Percentiles rank a stretch among this genome's conserved stretches.
phyloP scores from a whole-genome alignment of 2,329 filamentous ascomycete species.

The Myriosclerotinia duriaeana region DNA sequence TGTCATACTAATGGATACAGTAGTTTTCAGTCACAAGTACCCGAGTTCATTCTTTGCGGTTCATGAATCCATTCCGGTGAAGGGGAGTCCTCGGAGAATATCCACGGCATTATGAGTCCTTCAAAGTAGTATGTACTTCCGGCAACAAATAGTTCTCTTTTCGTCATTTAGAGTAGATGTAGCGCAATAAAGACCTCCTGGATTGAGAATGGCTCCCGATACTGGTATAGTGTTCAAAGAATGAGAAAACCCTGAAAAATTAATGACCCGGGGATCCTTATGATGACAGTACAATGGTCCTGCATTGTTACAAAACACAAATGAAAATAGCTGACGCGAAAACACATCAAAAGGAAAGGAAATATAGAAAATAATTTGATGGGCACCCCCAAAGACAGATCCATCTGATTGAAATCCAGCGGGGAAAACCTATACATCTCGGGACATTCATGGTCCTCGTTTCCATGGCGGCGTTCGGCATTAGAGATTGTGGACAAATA shows the following conservation, averaged over 20 bases:
- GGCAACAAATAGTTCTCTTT: background rate
- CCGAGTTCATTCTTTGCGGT: background rate
- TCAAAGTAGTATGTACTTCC: background rate
- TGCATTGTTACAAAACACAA: background rate
- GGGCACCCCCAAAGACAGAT: background rate
- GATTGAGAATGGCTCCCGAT: background rate
- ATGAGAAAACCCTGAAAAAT: background rate
- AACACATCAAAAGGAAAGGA: background rate
- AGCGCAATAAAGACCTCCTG: background rate
- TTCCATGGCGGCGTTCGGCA: background rate
- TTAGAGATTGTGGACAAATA: background rate
- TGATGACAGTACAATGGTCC: background rate
- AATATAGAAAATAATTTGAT: background rate
- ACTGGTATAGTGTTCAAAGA: no score
- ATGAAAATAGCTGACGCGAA: background rate
- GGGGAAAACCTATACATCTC: slow-evolving; percentile 3
- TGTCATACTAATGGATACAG: background rate
- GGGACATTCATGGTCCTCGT: background rate
- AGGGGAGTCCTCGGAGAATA: background rate
- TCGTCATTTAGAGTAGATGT: no score
- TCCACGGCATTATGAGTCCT: background rate
- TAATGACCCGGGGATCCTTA: no score
- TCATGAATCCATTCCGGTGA: background rate
- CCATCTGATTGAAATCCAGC: background rate
- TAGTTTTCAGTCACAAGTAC: background rate